phyloP scores from a whole-genome alignment of 768 basidiomycete genomes.

The Kwoniella sp. region DNA sequence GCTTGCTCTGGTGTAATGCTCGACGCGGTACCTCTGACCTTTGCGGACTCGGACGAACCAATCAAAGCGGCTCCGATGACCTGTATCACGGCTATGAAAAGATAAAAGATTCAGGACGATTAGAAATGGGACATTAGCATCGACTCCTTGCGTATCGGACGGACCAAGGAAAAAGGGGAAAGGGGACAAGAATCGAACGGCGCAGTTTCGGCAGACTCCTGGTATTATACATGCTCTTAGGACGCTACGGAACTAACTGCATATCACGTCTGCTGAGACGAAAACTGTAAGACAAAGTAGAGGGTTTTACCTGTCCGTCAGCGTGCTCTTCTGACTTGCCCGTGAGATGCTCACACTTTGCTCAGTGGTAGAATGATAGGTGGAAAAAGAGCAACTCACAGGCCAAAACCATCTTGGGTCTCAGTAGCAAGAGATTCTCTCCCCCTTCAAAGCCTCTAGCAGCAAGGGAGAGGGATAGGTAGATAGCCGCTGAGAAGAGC shows the following conservation, averaged over 20 bases:
- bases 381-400: no score
- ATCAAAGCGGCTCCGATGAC: conserved; percentile 55
- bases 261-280: conserved; percentile 47
- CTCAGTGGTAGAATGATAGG: no score
- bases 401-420: conserved; percentile 44
- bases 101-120: no score
- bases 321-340: neutral
- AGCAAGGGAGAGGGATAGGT: conserved; percentile 47
- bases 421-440: conserved; percentile 40
- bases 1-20: conserved; percentile 47
- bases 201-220: no score
- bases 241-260: conserved; percentile 33
- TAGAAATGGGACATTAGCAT: neutral
- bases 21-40: conserved; percentile 27
- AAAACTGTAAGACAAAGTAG: conserved; percentile 30
- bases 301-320: no score
- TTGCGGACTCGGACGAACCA: conserved; percentile 51
- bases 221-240: no score
- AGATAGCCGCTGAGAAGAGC: conserved; percentile 53
- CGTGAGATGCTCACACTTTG: no score
- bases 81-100: conserved; percentile 45
- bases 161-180: neutral
- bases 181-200: no score
- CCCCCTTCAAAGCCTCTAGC: conserved; percentile 36
- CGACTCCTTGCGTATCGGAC: neutral